These are phyloP conservation scores for Starmerella bombi DNA, from an alignment of 805 yeast genomes.

Conservation along the genomic window DNA sequence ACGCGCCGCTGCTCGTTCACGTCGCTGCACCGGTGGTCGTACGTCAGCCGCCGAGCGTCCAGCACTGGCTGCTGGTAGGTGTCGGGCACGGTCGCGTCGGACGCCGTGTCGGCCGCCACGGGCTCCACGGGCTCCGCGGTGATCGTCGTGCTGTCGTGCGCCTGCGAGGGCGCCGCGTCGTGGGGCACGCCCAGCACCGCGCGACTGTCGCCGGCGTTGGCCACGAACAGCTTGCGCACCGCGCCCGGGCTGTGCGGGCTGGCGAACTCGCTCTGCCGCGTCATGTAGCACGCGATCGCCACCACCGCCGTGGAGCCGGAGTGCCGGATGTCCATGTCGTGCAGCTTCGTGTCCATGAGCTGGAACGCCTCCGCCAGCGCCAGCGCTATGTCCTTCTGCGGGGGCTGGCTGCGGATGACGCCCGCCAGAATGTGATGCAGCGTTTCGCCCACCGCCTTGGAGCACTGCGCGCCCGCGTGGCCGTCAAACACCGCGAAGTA, in stretches of 20 bases:
- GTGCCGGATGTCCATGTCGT: conserved; percentile 47
- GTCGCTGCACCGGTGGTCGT: conserved; percentile 91
- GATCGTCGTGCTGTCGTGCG: not conserved
- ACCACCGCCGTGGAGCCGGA: conserved; percentile 96
- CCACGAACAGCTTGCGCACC: conserved; percentile 66
- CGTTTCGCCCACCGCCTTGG: conserved; percentile 88
- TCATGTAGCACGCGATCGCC: conserved; percentile 78
- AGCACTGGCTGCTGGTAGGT: conserved; percentile 31
- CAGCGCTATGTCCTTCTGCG: conserved; percentile 35
- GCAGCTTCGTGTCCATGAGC: conserved; percentile 60
- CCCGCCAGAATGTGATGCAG: conserved; percentile 48
- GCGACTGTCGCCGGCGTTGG: conserved; percentile 90
- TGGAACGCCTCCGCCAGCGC: conserved; percentile 56
- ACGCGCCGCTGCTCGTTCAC: conserved; percentile 62
- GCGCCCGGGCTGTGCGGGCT: conserved; percentile 4
- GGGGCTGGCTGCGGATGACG: conserved; percentile 28
- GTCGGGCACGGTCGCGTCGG: conserved; percentile 13
- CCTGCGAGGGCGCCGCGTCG: not conserved
- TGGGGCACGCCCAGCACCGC: conserved; percentile 44
- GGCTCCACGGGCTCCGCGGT: not conserved
- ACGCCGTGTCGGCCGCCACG: conserved; percentile 2
- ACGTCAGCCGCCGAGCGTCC: conserved; percentile 62
- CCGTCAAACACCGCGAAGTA: conserved; percentile 94
- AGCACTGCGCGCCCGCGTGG: conserved; percentile 87
- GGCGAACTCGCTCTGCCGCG: conserved; percentile 7